These are phyloP conservation scores for Chytriomyces sp. DNA, from an alignment of 192 early-diverging fungal species.

Conservation along the genomic window DNA sequence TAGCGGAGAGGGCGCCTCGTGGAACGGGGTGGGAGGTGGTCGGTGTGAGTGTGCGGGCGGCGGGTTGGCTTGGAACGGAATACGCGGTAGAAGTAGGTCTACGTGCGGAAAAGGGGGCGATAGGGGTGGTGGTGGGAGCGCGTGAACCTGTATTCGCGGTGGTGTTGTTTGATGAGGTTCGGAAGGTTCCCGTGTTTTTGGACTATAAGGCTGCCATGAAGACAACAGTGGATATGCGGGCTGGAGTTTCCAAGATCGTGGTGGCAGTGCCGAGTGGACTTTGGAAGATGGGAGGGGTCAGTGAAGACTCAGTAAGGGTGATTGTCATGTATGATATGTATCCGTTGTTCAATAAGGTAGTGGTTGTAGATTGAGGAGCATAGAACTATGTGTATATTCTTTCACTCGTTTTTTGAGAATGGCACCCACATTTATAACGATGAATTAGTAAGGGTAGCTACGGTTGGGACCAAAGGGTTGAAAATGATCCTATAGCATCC, in stretches of 20 bases:
- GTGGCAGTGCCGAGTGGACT: background rate
- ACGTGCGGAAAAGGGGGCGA: no score
- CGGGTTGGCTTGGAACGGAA: constrained; percentile 19
- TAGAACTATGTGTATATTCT: no score
- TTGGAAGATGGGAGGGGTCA: constrained; percentile 9
- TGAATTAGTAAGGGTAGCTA: no score
- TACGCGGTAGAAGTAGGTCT: background rate
- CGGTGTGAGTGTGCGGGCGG: background rate
- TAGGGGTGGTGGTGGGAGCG: background rate
- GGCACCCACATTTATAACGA: no score
- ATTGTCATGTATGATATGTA: constrained; percentile 18
- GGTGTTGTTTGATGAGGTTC: constrained; percentile 10
- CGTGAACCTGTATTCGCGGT: constrained; percentile 8
- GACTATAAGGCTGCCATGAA: constrained; percentile 15
- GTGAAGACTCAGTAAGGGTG: background rate
- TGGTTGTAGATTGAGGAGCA: no score
- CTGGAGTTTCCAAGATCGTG: background rate
- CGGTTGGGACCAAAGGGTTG: no score
- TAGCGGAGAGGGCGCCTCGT: background rate
- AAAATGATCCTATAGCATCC: no score
- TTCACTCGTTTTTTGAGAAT: no score
- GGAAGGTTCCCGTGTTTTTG: constrained; percentile 6
- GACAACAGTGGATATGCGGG: background rate
- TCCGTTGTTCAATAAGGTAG: background rate
- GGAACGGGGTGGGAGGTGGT: background rate